Percentiles rank a stretch among this genome's conserved stretches.
Conservation (phyloP, 148 eudicot species). For the Nyssa sinensis region DNA sequence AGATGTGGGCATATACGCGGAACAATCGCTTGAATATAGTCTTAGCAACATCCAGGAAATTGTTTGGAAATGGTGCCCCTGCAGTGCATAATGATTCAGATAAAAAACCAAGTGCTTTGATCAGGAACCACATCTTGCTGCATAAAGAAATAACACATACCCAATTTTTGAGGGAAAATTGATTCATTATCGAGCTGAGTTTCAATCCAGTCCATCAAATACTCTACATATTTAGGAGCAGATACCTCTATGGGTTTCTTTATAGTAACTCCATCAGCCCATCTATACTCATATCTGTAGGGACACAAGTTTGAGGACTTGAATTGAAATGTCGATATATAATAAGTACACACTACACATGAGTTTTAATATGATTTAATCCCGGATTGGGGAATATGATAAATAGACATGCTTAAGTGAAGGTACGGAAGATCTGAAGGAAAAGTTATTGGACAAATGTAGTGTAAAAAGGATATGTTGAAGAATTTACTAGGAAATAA, state of each 20-base stretch:
- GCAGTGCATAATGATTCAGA: neutral
- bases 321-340: too few species aligned
- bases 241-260: slow-evolving; percentile 49
- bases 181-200: slow-evolving; percentile 43
- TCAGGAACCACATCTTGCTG: neutral
- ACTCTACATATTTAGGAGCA: slow-evolving; percentile 48
- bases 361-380: too few species aligned
- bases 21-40: slow-evolving; percentile 43
- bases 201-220: slow-evolving; percentile 49
- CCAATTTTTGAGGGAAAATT: slow-evolving; percentile 39
- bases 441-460: neutral
- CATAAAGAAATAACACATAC: slow-evolving; percentile 17
- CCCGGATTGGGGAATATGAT: neutral
- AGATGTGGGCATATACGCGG: slow-evolving; percentile 49
- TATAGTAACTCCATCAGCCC: slow-evolving; percentile 50
- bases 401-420: neutral
- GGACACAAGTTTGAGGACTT: neutral
- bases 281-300: slow-evolving; percentile 41
- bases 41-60: slow-evolving; percentile 42
- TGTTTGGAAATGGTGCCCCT: slow-evolving; percentile 44
- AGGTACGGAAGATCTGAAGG: neutral
- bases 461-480: too few species aligned
- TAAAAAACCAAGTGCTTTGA: neutral
- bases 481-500: too few species aligned
- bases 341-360: too few species aligned